Evolutionary conservation across 305 asterid species (phyloP).

Genomic region (Fraxinus sp.): DNA sequence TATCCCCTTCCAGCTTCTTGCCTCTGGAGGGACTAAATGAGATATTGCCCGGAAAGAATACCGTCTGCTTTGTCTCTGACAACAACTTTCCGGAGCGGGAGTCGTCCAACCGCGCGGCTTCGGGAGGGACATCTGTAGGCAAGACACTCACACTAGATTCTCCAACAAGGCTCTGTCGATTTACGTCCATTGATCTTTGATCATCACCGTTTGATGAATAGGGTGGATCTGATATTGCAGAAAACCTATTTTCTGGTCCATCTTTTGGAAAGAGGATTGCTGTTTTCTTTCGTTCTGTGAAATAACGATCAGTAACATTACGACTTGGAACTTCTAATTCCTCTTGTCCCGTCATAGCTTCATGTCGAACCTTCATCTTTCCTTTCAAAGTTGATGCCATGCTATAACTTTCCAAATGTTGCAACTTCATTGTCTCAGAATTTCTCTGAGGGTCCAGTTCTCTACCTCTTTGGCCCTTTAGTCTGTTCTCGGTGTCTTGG

Average conservation of each 20-base stretch:
- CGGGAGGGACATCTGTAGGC: slow-evolving; percentile 20
- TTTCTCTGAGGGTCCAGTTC: slow-evolving; percentile 12
- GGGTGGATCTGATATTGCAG: slow-evolving; percentile 16
- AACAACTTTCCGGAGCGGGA: slow-evolving; percentile 23
- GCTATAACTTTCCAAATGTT: slow-evolving; percentile 17
- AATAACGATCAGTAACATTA: slow-evolving; percentile 24
- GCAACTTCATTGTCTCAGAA: slow-evolving; percentile 25
- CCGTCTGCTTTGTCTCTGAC: slow-evolving; percentile 24
- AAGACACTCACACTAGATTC: slow-evolving; percentile 20
- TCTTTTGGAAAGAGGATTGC: slow-evolving; percentile 20
- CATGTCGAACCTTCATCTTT: slow-evolving; percentile 28
- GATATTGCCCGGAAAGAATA: slow-evolving; percentile 23
- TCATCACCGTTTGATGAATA: slow-evolving; percentile 17
- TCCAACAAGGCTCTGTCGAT: slow-evolving; percentile 27
- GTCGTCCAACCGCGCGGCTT: slow-evolving; percentile 20
- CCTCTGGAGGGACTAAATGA: slow-evolving; percentile 37
- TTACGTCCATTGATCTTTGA: slow-evolving; percentile 22
- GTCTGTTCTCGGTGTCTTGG: slow-evolving; percentile 21
- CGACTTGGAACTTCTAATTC: slow-evolving; percentile 15
- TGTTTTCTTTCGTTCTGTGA: slow-evolving; percentile 23
- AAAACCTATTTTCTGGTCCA: slow-evolving; percentile 24
- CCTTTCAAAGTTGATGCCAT: slow-evolving; percentile 28
- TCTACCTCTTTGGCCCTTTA: slow-evolving; percentile 18
- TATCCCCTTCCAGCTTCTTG: slow-evolving; percentile 33
- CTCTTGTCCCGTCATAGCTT: slow-evolving; percentile 22